Base-by-base conservation (phyloP, 768 basidiomycete genomes). In the Cantharellus cinnabarinus region DNA sequence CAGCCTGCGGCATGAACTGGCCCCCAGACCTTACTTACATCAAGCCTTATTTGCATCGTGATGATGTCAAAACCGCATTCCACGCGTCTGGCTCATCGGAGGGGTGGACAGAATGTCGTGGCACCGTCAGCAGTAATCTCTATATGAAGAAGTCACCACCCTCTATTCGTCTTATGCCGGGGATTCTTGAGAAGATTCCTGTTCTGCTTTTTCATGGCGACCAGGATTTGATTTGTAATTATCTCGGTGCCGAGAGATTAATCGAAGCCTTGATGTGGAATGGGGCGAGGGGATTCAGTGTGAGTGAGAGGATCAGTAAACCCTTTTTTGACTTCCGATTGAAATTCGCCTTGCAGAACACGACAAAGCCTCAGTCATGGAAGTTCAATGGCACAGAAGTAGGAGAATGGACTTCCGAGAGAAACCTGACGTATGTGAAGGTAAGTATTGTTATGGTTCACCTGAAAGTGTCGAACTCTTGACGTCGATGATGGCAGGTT, bases 1-100 rank as follows among this genome's bases (percentile, higher is more conserved):
- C 95, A 15, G 83, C 80, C 0, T 99, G 95, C 69, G 95, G 94
- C 2, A 87, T 94, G 89, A 94, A 91, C 71, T 99, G 93, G 94
- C 94, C 93, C 4, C 82, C 83, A 41, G 89, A 91, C 65, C 79
- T 98, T 54, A 69, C 75, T 2, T 77, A 80, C 53, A 73, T 98
- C 4, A 83, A 81, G 15, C 70, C 72, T 0, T 94, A 91, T 67
- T 78, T 99, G 3, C 79, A 79, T 90, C 80, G 86, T 20, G 65
- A 70, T 3, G 89, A 93, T 63, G 95, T 99, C 54, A 77, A 89
- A 35, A 62, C 59, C 0, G 88, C 93, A 0, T 71, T 99, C 0
- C 95, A 99, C 66, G 95, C 94, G 0, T 71, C 70, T 1, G 76
- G 73, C 3, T 84, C 89, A 63, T 71, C 85, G 2, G 81, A 83